phyloP scores from a whole-genome alignment of 2,329 filamentous ascomycete genomes.

The Aspergillus nomiae region DNA sequence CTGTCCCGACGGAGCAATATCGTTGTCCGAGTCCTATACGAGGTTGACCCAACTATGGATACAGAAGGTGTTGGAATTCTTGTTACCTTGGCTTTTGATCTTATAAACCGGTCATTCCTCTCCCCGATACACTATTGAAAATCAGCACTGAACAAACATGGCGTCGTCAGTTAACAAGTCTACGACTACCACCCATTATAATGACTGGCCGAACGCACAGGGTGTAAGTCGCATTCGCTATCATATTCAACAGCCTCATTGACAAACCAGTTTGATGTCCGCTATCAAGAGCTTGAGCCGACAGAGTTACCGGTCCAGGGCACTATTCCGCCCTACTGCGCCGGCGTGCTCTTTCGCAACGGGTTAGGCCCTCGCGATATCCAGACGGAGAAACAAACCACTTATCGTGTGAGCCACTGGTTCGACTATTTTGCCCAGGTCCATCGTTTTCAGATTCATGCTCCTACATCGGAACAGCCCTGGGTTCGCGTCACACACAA shows the following conservation, averaged over 20 bases:
- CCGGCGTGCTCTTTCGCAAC: neutral
- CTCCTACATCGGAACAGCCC: neutral
- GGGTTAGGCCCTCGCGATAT: neutral
- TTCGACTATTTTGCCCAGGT: neutral
- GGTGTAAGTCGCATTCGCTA: neutral
- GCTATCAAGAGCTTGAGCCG: neutral
- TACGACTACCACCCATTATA: neutral
- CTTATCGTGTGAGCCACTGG: neutral
- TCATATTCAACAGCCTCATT: neutral
- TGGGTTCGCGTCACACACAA: neutral
- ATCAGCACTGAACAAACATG: neutral
- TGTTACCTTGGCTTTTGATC: too few species aligned
- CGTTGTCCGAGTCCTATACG: neutral
- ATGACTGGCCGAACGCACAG: neutral
- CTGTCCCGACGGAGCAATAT: neutral
- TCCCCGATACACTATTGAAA: neutral
- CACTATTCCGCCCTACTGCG: neutral
- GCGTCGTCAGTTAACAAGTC: neutral
- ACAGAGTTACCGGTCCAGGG: neutral
- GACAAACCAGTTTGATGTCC: neutral
- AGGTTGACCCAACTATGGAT: neutral
- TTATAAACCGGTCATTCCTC: neutral
- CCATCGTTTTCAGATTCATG: neutral
- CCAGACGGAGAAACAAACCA: neutral
- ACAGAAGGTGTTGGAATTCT: neutral